Evolutionary conservation across 2,329 filamentous ascomycete species (phyloP).

Genomic region (Fusarium setosum): DNA sequence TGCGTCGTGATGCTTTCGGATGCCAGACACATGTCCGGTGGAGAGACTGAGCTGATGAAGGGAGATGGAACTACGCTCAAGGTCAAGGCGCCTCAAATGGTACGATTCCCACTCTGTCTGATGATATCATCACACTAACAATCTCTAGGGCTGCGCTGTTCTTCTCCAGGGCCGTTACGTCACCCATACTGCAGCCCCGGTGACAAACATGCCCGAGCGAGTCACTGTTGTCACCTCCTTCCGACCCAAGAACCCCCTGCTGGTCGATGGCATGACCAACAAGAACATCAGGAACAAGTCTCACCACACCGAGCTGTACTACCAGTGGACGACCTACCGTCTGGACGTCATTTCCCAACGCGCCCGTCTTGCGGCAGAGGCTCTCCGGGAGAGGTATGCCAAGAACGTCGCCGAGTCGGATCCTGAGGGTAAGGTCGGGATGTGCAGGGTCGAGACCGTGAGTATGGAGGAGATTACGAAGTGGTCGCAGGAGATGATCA

Average conservation of each 20-base stretch:
- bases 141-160: conserved; percentile 51
- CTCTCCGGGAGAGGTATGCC: conserved; percentile 36
- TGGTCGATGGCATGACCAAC: conserved; percentile 55
- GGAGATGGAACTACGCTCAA: conserved; percentile 40
- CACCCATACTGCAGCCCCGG: conserved; percentile 54
- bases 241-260: conserved; percentile 52
- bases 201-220: conserved; percentile 54
- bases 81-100: conserved; percentile 40
- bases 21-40: conserved; percentile 58
- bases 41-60: conserved; percentile 43
- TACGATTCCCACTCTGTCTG: conserved; percentile 9
- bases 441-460: conserved; percentile 45
- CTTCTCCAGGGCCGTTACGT: conserved; percentile 60
- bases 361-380: conserved; percentile 30
- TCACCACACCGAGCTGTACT: conserved; percentile 43
- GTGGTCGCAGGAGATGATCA: conserved; percentile 45
- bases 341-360: conserved; percentile 40
- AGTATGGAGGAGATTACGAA: conserved; percentile 35
- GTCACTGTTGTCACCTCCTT: conserved; percentile 60
- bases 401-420: conserved; percentile 36
- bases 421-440: conserved; percentile 34
- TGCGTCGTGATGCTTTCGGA: conserved; percentile 64
- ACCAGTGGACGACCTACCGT: conserved; percentile 44
- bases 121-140: background rate
- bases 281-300: conserved; percentile 41